Base-by-base conservation (phyloP, 1,139 yeast genomes). In the Saccharomycopsis crataegensis region DNA sequence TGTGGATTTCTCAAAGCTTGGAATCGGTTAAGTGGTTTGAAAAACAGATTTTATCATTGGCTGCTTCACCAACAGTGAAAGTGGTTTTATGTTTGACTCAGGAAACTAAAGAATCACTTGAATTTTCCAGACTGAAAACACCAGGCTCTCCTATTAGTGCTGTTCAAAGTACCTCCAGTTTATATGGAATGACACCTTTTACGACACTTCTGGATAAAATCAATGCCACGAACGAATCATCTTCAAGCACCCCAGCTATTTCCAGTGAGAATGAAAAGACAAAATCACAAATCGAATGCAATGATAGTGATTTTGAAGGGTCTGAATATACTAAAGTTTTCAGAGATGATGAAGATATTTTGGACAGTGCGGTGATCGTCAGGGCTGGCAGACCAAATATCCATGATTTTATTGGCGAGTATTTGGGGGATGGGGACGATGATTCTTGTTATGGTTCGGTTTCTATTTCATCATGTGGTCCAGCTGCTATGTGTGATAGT, bases 401-500 rank as follows among this genome's bases (percentile, higher is more conserved):
- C 16, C 59, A 62, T 7, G 62, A 58, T 1, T 32, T 75, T 12
- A 63, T 74, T n/a, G 57, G 58, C 7, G 56, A 63, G 6, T 73
- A 70, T 46, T 65, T 73, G 37, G 54, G 22, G 22, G 42, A 44
- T 14, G 60, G 48, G 58, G 64, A 43, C 28, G 42, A n/a, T 1
- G 17, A 11, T 17, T 17, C 22, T 47, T 53, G 66, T 6, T 50
- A 56, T 1, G 73, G 72, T 2, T 68, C 76, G 1, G 64, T 71
- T 43, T 77, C 77, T 0, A 71, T 78, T 52, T 67, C 76, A 3
- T 65, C 77, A 5, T 80, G 85, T 67, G 83, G 83, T 1, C 80
- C 78, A 53, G 77, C 79, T 12, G 55, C 62, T 6, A 72, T 79
- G 77, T 80, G 78, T 54, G 84, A 79, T 61, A 73, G 72, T 32